Evolutionary conservation across 1,139 yeast species (phyloP), one percentile per base, ranked within the genome.

Genomic region (Pneumocystis murina): DNA sequence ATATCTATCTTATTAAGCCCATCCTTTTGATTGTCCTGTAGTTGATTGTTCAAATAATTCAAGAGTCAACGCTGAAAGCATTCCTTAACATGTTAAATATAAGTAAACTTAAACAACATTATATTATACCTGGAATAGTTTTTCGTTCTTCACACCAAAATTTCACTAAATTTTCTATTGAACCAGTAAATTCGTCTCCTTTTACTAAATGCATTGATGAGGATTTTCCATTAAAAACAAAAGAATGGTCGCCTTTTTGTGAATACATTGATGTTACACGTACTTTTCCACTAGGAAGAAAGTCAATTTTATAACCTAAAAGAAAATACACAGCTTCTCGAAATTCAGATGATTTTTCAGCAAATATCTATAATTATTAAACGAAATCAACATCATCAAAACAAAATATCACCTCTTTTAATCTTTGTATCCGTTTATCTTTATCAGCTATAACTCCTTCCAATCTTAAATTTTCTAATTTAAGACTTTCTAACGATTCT

Each of bases 241-340:
- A 72, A n/a, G 73, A 68, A 43, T 75, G 75, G 24, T 72, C 71
- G 8, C 70, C 73, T 3, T 69, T 63, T 16, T 69, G 62, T 58
- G 78, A 74, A 67, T 77, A 84, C 68, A 82, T 82, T 1, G 92
- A 83, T 3, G 81, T 81, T 62, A 87, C 78, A 68, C 86, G 84
- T 59, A 89, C 82, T 70, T 85, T 85, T 36, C 83, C 79, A 55
- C 86, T 81, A 7, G 84, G 84, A 62, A 84, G 74, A 66, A 88
- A 85, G 71, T 87, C 95, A 36, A 90, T 76, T 43, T 82, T 80
- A 73, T 83, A 89, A 0, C 96, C 96, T 64, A 89, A 78, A 58
- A 86, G 78, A 14, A 84, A 79, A 62, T 85, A 83, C 0, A 89
- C 84, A 0, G 86, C 82, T 43, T 84, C 83, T 41, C 89, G 76